phyloP scores from a whole-genome alignment of 2,329 filamentous ascomycete species.

The Plenodomus lindquistii region DNA sequence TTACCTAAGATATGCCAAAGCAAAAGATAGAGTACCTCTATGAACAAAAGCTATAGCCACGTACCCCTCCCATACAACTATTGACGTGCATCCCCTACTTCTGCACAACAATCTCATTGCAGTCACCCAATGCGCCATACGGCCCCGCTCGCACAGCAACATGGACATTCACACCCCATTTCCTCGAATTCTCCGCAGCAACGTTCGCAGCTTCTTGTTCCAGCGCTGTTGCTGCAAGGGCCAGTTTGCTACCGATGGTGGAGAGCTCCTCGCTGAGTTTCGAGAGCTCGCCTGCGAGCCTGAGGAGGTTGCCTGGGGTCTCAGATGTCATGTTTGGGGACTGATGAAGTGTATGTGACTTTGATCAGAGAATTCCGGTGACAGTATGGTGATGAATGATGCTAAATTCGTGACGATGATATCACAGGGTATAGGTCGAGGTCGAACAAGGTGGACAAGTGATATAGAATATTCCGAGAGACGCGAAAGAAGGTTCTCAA shows the following conservation, averaged over 20 bases:
- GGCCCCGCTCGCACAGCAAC: conserved; percentile 3
- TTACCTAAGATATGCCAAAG: too few relatives aligned
- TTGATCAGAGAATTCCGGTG: too few relatives aligned
- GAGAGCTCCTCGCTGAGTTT: conserved; percentile 16
- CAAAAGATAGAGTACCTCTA: too few relatives aligned
- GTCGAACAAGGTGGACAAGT: too few relatives aligned
- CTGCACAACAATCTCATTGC: background rate
- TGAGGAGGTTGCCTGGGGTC: conserved; percentile 25
- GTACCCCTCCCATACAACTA: too few relatives aligned
- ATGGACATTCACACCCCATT: conserved; percentile 29
- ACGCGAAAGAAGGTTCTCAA: too few relatives aligned
- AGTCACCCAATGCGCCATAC: background rate
- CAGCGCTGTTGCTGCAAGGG: conserved; percentile 15
- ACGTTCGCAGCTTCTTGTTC: conserved; percentile 31
- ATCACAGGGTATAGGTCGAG: too few relatives aligned
- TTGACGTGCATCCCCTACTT: too few relatives aligned
- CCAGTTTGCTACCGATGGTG: conserved; percentile 17
- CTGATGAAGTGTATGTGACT: background rate
- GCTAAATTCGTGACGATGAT: too few relatives aligned
- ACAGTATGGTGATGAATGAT: background rate
- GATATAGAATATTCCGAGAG: too few relatives aligned
- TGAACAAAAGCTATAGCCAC: too few relatives aligned
- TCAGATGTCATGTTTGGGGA: conserved; percentile 12
- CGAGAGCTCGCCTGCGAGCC: conserved; percentile 23
- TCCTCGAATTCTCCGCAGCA: conserved; percentile 23